These are phyloP conservation scores for Homolaphlyctis polyrhiza DNA, from an alignment of 371 early-diverging fungal species.

Conservation along the genomic window DNA sequence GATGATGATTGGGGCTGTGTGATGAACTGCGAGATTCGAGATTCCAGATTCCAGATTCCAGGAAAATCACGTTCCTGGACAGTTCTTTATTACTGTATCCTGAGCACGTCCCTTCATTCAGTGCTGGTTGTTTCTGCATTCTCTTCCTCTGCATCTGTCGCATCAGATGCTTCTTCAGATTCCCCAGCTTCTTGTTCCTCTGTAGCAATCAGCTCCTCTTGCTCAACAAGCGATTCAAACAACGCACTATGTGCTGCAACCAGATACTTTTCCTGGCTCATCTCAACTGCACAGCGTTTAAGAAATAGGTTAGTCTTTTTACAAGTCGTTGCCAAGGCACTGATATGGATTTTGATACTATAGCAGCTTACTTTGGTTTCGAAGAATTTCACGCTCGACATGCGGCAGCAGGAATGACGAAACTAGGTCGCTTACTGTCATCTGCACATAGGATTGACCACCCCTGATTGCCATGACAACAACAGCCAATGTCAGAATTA, in stretches of 20 bases:
- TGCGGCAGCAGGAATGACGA: conserved; percentile 48
- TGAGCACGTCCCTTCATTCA: too few species aligned
- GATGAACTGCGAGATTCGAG: too few species aligned
- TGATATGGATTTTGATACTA: not conserved
- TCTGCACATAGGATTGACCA: not conserved
- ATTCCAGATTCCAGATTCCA: too few species aligned
- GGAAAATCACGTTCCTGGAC: too few species aligned
- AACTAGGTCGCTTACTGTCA: conserved; percentile 38
- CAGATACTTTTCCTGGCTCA: conserved; percentile 34
- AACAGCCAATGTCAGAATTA: not conserved
- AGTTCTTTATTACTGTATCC: too few species aligned
- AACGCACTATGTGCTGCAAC: conserved; percentile 40
- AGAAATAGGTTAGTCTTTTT: not conserved
- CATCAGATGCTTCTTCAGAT: too few species aligned
- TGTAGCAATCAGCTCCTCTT: not conserved
- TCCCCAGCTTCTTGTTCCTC: too few species aligned
- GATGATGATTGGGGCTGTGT: too few species aligned
- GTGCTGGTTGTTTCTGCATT: too few species aligned
- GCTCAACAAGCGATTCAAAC: not conserved
- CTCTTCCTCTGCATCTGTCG: not conserved
- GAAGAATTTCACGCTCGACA: conserved; percentile 34
- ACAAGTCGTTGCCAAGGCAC: not conserved
- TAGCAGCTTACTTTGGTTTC: not conserved
- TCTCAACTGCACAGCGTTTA: conserved; percentile 21
- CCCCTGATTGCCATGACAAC: not conserved